Evolutionary conservation across 1,284 basidiomycete genomes (phyloP).

Genomic region (Ustilago xerochloae): DNA sequence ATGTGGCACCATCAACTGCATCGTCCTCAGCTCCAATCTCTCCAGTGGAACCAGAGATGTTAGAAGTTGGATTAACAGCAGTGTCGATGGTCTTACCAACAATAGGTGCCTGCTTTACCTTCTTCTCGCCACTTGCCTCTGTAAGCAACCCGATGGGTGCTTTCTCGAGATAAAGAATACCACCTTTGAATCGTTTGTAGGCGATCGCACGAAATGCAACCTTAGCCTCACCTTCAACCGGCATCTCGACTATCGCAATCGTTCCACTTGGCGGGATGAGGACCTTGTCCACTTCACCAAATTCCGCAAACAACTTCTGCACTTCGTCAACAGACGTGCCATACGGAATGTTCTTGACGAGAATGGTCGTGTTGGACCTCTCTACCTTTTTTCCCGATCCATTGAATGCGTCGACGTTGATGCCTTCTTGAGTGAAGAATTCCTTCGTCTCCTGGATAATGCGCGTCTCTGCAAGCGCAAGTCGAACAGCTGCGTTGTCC

Average conservation of each 20-base stretch:
- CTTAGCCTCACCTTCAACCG: conserved; percentile 70
- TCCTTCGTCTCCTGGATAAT: conserved; percentile 94
- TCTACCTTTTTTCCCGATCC: conserved; percentile 10
- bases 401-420: conserved; percentile 70
- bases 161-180: conserved; percentile 91
- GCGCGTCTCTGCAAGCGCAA: conserved; percentile 94
- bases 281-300: conserved; percentile 81
- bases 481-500: conserved; percentile 78
- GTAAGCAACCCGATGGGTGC: conserved; percentile 78
- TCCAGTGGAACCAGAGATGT: too few relatives aligned
- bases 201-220: conserved; percentile 80
- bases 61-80: conserved; percentile 11
- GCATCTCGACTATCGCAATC: conserved; percentile 90
- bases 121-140: conserved; percentile 29
- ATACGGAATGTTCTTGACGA: conserved; percentile 97
- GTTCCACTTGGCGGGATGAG: conserved; percentile 92
- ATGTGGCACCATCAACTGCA: conserved; percentile 79
- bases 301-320: conserved; percentile 80
- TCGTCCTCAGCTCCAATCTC: conserved; percentile 43
- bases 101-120: conserved; percentile 47
- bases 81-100: conserved; percentile 39
- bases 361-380: conserved; percentile 77
- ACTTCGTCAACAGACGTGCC: conserved; percentile 83
- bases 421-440: conserved; percentile 75
- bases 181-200: conserved; percentile 88